phyloP scores from a whole-genome alignment of 2,329 filamentous ascomycete species.

The Colletotrichum karsti region DNA sequence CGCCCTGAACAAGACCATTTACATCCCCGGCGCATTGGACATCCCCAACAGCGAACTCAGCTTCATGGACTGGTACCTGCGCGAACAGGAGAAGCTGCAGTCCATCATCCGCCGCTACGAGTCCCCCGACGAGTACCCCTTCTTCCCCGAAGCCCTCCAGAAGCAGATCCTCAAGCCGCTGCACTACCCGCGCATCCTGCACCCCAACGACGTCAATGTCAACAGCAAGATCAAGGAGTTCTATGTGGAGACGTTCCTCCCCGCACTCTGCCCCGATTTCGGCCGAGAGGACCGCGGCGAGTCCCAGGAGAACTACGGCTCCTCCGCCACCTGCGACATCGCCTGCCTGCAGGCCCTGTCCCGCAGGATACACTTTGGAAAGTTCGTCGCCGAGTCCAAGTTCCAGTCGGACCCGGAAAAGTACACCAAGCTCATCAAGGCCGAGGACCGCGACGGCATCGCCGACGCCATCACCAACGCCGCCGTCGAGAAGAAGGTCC shows the following conservation, averaged over 20 bases:
- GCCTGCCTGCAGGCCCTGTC: conserved; percentile 89
- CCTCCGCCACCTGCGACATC: conserved; percentile 90
- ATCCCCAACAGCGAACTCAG: conserved; percentile 79
- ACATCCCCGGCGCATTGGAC: conserved; percentile 79
- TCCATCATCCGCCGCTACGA: conserved; percentile 94
- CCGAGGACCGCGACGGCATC: conserved; percentile 81
- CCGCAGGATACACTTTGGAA: conserved; percentile 94
- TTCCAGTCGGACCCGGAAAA: conserved; percentile 83
- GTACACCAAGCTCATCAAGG: conserved; percentile 85
- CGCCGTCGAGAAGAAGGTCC: conserved; percentile 87
- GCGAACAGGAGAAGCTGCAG: conserved; percentile 89
- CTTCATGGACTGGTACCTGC: conserved; percentile 94
- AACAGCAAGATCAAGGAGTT: conserved; percentile 87
- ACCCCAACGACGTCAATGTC: conserved; percentile 89
- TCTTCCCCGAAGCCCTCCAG: conserved; percentile 86
- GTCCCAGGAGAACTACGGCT: conserved; percentile 93
- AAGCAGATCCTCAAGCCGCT: conserved; percentile 87
- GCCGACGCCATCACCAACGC: conserved; percentile 90
- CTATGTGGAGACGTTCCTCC: conserved; percentile 86
- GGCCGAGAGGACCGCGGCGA: conserved; percentile 84
- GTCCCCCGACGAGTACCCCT: conserved; percentile 95
- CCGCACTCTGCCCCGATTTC: conserved; percentile 81
- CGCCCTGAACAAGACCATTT: conserved; percentile 89
- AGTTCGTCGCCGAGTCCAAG: conserved; percentile 97
- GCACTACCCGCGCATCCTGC: conserved; percentile 86